Percentiles rank a stretch among this genome's conserved stretches.
Evolutionary conservation across 306 rosid genomes (phyloP).

Genomic region (Sicyos baderoa): DNA sequence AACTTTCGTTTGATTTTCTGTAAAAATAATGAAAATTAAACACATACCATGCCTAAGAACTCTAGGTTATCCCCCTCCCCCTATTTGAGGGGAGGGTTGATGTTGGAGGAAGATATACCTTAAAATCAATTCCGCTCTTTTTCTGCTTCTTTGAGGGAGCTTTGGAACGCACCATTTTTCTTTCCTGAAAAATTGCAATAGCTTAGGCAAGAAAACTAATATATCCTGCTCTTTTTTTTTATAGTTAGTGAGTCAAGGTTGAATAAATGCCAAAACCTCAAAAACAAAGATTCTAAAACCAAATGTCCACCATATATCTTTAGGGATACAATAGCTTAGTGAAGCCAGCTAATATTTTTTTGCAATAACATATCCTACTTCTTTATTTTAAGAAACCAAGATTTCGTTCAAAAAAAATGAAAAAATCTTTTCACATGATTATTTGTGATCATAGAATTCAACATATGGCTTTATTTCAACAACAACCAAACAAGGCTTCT

Average conservation of each 20-base stretch:
- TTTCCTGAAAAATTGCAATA: neutral
- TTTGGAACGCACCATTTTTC: slow-evolving; percentile 51
- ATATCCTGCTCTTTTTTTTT: too few relatives aligned
- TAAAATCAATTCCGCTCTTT: slow-evolving; percentile 63
- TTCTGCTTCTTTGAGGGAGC: slow-evolving; percentile 52
- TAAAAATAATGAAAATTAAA: slow-evolving; percentile 6
- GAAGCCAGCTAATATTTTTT: neutral
- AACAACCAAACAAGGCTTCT: neutral
- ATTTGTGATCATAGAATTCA: neutral
- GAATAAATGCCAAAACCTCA: neutral
- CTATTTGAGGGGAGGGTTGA: neutral
- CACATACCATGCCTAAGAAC: neutral
- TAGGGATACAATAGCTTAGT: neutral
- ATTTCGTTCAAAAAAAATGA: too few relatives aligned
- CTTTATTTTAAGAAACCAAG: neutral
- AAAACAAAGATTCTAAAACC: neutral
- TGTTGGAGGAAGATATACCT: slow-evolving; percentile 31
- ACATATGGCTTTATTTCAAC: neutral
- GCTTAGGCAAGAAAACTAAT: too few relatives aligned
- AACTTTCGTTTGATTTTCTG: slow-evolving; percentile 82
- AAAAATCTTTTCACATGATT: neutral
- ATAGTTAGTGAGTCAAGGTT: neutral
- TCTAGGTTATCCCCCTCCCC: neutral
- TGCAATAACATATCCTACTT: neutral
- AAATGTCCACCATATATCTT: neutral